A percentile compares a stretch with the other conserved stretches of the same genome.
phyloP scores from a whole-genome alignment of 73 alveolate genomes.

The Durusdinium trenchii region DNA sequence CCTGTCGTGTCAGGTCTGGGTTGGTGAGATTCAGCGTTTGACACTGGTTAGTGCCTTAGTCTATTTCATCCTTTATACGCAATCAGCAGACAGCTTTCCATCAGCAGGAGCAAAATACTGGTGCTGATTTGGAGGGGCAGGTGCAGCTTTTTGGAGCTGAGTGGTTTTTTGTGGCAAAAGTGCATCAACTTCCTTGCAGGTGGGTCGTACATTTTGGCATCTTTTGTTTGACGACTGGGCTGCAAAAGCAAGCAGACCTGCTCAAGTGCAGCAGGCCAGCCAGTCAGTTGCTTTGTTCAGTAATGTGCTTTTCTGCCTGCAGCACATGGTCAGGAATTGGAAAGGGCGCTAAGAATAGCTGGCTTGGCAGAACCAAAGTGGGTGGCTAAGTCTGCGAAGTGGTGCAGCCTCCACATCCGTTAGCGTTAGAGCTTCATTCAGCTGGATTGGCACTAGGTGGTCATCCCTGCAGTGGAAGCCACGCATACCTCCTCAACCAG shows the following conservation, averaged over 20 bases:
- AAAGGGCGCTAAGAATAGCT: neutral
- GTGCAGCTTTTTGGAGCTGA: too few species aligned
- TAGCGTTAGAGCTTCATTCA: neutral
- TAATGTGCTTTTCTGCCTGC: neutral
- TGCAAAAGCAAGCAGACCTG: neutral
- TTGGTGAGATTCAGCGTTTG: too few species aligned
- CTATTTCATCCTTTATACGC: too few species aligned
- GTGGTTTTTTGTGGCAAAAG: too few species aligned
- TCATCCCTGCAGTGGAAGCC: slow-evolving; percentile 11
- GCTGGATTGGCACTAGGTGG: slow-evolving; percentile 8
- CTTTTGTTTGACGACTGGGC: slow-evolving; percentile 7
- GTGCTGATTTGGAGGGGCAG: too few species aligned
- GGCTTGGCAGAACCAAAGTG: slow-evolving; percentile 53
- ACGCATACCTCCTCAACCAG: slow-evolving; percentile 7
- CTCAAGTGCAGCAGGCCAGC: slow-evolving; percentile 26
- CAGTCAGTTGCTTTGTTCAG: neutral
- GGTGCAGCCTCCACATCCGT: neutral
- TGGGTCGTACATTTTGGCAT: slow-evolving; percentile 37
- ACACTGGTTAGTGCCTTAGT: too few species aligned
- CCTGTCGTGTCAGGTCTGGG: too few species aligned
- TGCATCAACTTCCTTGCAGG: too few species aligned
- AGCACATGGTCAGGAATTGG: neutral
- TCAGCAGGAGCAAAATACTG: too few species aligned
- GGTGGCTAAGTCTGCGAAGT: neutral
- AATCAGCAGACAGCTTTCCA: too few species aligned